Base-by-base conservation (phyloP, 495 filamentous ascomycete genomes). In the Penicillium subrubescens region DNA sequence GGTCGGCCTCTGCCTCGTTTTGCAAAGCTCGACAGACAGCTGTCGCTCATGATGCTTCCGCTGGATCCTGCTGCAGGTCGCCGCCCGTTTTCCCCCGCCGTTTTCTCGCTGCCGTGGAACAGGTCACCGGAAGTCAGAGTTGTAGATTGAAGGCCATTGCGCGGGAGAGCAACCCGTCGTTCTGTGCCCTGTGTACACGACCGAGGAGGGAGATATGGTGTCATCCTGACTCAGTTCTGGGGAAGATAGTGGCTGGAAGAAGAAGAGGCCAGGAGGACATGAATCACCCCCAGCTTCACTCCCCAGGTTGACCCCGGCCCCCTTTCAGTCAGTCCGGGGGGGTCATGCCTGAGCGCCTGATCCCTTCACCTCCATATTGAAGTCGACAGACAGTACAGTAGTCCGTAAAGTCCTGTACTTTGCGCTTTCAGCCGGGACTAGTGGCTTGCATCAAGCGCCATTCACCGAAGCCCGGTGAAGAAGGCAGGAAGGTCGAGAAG, bases 71-170 rank as follows among this genome's bases (percentile, higher is more conserved):
- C 71, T 77, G 78, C 78, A 78, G 72, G 71, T 77, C 66, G 66
- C 71, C 76, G 75, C 55, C 76, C 76, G 76, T 79, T 76, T 66
- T 64, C 66, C 58, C 62, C 63, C 69, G 73, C 76, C 73, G 69
- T 69, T 74, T 71, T 61, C 39, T 43, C 37, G n/a, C 74, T 79
- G 77, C 58, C 37, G 78, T 81, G 78, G 60, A 78, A 81, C 77
- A 64, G 50, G 35, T 59, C 56, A 69, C 60, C 67, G 35, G 37
- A 55, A 58, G 37, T 25, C 51, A 59, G 29, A 63, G 37, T 23
- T 50, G 41, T 58, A 59, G 43, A 51, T 29, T 60, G 31, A 54
- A 62, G 43, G 61, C 31, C 57, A 60, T 48, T 63, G 57, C 58
- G 58, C 23, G 52, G 52, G 43, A 21, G 34, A 21, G 33, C 35